Conservation (phyloP, 805 yeast genomes). For the Candida montana region DNA sequence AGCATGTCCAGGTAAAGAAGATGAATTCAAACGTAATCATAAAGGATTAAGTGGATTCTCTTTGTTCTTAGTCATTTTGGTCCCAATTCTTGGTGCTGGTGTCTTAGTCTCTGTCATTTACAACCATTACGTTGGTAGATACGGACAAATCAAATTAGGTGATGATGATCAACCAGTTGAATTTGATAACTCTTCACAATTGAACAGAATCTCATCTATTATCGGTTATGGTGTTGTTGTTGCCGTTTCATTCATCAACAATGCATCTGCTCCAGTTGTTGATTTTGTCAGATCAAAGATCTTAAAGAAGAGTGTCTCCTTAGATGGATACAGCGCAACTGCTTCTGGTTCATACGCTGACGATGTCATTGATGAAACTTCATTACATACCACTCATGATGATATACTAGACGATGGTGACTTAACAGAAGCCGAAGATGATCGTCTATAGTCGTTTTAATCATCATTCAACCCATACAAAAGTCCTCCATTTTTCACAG, state of each 20-base stretch:
- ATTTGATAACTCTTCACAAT: constrained; percentile 53
- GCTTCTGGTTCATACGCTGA: constrained; percentile 12
- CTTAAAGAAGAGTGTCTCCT: constrained; percentile 8
- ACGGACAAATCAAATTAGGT: constrained; percentile 84
- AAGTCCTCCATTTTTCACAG: too few relatives aligned
- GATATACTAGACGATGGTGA: constrained; percentile 29
- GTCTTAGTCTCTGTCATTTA: constrained; percentile 65
- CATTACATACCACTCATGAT: constrained; percentile 18
- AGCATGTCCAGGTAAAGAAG: constrained; percentile 86
- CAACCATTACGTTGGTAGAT: constrained; percentile 72
- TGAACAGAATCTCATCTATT: constrained; percentile 41
- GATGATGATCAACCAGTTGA: constrained; percentile 72
- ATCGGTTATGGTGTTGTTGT: constrained; percentile 30
- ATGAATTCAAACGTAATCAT: constrained; percentile 50
- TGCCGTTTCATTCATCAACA: constrained; percentile 17
- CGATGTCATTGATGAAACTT: constrained; percentile 11
- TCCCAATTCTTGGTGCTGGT: constrained; percentile 51
- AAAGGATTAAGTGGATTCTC: constrained; percentile 51
- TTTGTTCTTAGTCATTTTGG: constrained; percentile 44
- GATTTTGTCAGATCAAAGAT: constrained; percentile 5
- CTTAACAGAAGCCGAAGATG: constrained; percentile 25
- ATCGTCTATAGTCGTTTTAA: constrained; percentile 11
- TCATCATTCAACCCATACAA: neutral
- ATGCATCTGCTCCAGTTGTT: constrained; percentile 12
- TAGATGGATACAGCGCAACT: constrained; percentile 13